Conservation (phyloP, 495 filamentous ascomycete genomes). For the Penicillium maclennaniae region DNA sequence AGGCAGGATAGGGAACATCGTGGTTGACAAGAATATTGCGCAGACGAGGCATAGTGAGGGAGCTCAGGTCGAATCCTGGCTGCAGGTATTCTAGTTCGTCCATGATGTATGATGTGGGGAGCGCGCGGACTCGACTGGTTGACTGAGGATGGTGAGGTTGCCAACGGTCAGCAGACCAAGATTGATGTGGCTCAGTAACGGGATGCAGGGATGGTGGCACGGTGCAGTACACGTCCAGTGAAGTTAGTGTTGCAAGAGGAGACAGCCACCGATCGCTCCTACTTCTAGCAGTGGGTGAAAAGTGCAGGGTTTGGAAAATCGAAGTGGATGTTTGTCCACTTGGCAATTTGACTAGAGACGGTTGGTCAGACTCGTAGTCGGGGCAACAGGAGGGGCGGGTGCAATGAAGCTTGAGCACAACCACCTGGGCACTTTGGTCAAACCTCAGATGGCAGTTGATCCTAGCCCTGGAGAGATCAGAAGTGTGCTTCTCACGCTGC, state of each 20-base stretch:
- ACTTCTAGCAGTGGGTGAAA: conserved; percentile 15
- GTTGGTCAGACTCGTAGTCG: conserved; percentile 32
- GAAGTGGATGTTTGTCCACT: conserved; percentile 23
- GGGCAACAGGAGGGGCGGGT: conserved; percentile 35
- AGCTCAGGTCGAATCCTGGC: conserved; percentile 75
- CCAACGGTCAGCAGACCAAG: conserved; percentile 7
- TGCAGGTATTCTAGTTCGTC: conserved; percentile 79
- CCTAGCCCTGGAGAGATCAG: neutral
- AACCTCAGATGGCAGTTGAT: neutral
- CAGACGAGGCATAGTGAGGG: conserved; percentile 78
- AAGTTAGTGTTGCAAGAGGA: conserved; percentile 11
- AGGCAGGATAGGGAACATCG: conserved; percentile 75
- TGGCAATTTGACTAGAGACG: conserved; percentile 24
- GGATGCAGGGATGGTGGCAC: conserved; percentile 3
- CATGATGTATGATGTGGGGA: conserved; percentile 43
- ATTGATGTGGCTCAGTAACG: neutral
- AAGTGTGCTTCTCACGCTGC: neutral
- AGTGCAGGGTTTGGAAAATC: conserved; percentile 6
- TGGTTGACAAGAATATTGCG: conserved; percentile 86
- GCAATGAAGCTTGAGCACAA: neutral
- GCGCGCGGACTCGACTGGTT: neutral
- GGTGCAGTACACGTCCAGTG: conserved; percentile 8
- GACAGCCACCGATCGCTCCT: conserved; percentile 23
- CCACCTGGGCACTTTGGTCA: neutral
- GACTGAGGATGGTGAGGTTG: conserved; percentile 1